Evolutionary conservation across 2,329 filamentous ascomycete genomes (phyloP).

Genomic region (Geosmithia morbida): DNA sequence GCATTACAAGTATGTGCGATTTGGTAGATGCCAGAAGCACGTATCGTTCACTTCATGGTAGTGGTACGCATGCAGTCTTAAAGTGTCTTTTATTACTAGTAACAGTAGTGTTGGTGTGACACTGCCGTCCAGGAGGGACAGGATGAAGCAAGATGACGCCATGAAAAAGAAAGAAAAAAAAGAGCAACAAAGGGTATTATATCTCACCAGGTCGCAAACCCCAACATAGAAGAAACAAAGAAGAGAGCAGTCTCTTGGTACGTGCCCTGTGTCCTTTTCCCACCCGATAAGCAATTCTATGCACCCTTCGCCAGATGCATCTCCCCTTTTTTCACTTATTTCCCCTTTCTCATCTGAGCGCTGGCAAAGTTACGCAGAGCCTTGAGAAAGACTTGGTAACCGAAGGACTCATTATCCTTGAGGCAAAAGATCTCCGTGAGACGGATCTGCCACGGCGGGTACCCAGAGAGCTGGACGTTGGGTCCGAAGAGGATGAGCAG

Average conservation of each 20-base stretch:
- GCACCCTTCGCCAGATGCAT: neutral
- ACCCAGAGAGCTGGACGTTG: slow-evolving; percentile 71
- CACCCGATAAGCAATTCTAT: neutral
- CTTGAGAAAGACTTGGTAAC: slow-evolving; percentile 85
- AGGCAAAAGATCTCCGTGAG: slow-evolving; percentile 86
- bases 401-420: slow-evolving; percentile 66
- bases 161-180: neutral
- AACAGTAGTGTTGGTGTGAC: neutral
- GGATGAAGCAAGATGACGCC: neutral
- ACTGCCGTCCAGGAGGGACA: neutral
- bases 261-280: neutral
- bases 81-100: neutral
- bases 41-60: neutral
- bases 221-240: neutral
- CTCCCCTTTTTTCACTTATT: slow-evolving; percentile 18
- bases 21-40: neutral
- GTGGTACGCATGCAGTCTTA: neutral
- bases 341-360: slow-evolving; percentile 78
- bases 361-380: slow-evolving; percentile 73
- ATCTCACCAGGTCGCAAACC: neutral
- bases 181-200: neutral
- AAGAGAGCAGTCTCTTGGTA: neutral
- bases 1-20: neutral
- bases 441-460: slow-evolving; percentile 92
- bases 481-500: slow-evolving; percentile 79